Base-by-base conservation (phyloP, 495 filamentous ascomycete genomes). In the Wilcoxina mikolae region DNA sequence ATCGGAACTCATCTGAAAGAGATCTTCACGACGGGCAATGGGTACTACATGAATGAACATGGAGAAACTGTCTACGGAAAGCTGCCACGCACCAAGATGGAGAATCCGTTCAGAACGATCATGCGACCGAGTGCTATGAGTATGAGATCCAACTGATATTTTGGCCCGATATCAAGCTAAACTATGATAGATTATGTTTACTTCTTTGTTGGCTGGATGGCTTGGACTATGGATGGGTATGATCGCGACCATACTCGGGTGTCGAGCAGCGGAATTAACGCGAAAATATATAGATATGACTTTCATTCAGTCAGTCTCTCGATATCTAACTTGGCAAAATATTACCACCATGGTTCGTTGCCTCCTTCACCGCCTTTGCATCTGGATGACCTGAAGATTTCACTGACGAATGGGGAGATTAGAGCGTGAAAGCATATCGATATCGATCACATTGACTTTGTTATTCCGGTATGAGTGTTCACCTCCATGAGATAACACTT, bases 281-380 rank as follows among this genome's bases (percentile, higher is more conserved):
- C 54, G 61, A 64, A 61, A 20, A 64, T 64, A 56, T 57, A 65
- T 25, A 58, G 62, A 26, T 65, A 65, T 67, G 84, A 89, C 67
- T 87, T 87, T 67, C 80, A 86, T 63, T 79, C 83, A 2, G 70
- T 89, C 3, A 79, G 81, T 3, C 82, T 87, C 53, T 82, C 84
- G 55, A 77, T 79, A 15, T 72, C 75, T 46, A 82, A 83, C 65
- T 71, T 87, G 29, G 74, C 83, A 0, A 68, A 74, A 3, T 85
- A 84, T 62, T 88, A 82, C 61, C 65, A 69, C 0, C 53, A 84
- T 10, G 45, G 45, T 18, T 10, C 5, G 31, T 35, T 35, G 15
- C 31, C 31, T 5, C 31, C 15, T 7, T 35, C 31, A 35, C 15
- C 31, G 31, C 31, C 15, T 7, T 15, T 35, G 7, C 31, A n/a